Base-by-base conservation (phyloP, 768 basidiomycete species). In the Mycena leptocephala region DNA sequence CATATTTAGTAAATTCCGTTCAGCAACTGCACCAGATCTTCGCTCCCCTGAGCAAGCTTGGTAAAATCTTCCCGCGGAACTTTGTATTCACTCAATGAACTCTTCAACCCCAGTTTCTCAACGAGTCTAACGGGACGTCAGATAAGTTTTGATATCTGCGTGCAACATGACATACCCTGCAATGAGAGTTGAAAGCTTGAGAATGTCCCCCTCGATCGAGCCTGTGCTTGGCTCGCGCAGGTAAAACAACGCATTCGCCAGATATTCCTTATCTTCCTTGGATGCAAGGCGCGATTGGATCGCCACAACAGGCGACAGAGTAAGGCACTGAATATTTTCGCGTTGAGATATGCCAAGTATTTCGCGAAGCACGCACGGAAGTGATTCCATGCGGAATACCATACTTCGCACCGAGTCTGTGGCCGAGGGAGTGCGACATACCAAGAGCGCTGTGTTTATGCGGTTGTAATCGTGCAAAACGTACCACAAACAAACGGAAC, bases 381-480 rank as follows among this genome's bases (percentile, higher is more conserved):
- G 95, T 95, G 76, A 95, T 93, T 11, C 95, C 95, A 81, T 96
- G 95, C 26, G 95, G 94, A 70, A 96, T 95, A 65, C 88, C 84
- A 80, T 95, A 96, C 53, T 87, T 86, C 22, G 94, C 94, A 4
- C 95, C 95, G 14, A 95, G 88, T 79, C 89, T 92, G 82, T 95
- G 94, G 6, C 95, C 94, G 6, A 96, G 88, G 3, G 92, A 85
- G 83, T 96, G 95, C 32, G 95, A 95, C 24, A 95, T 86, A 32
- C 95, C 95, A n/a, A 94, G 80, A 7, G 93, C 84, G 79, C 92
- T 95, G 77, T 13, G 55, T 16, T 26, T 13, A 24, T 39, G 30
- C n/a, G 46, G 18, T 41, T 20, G 43, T 30, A 24, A 32, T 59
- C 13, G 63, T 28, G 30, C 32, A 9, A 35, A 39, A 28, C n/a